Base-by-base conservation (phyloP, 768 basidiomycete species). In the Calocera viscosa region DNA sequence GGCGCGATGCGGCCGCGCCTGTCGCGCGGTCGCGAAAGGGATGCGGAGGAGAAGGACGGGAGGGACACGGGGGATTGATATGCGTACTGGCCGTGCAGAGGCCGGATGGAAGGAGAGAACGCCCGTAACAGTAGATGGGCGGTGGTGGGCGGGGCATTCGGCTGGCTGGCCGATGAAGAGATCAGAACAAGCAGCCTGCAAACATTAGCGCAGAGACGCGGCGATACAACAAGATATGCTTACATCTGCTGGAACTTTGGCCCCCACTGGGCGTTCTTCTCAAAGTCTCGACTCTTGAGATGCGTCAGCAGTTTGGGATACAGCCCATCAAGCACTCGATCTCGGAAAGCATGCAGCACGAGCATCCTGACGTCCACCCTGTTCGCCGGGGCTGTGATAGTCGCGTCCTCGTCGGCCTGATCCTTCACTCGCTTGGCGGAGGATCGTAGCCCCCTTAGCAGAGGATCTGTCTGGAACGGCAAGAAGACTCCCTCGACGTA, bases 191-290 rank as follows among this genome's bases (percentile, higher is more conserved):
- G 53, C 14, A 60, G 22, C 53, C 53, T 60, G 53, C 11, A 22
- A 2, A 8, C 10, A 10, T 60, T 60, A 60, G 53, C 30, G 53
- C 53, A 60, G 11, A 5, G 10, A 19, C 14, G 26, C 30, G 30
- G 53, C 10, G 10, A 47, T 3, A 47, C 5, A 5, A 26, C 30
- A 10, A n/a, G 26, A 47, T 7, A 33, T 5, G 71, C 83, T 63
- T 71, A 89, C 90, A 92, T 91, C 75, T 92, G 90, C 69, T 90
- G 89, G 24, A 92, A 75, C 26, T 88, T 82, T 19, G 89, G 87
- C 66, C 83, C 82, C 68, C 85, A 83, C 1, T 82, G 80, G 14
- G 80, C 75, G 1, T 80, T 79, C 65, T 86, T 38, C 41, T 49
- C 67, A 65, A 64, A 35, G 14, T 49, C 67, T 28, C 47, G 34